These are phyloP conservation scores for Paraphoma chrysanthemicola DNA, from an alignment of 2,329 filamentous ascomycete species.

Conservation along the genomic window DNA sequence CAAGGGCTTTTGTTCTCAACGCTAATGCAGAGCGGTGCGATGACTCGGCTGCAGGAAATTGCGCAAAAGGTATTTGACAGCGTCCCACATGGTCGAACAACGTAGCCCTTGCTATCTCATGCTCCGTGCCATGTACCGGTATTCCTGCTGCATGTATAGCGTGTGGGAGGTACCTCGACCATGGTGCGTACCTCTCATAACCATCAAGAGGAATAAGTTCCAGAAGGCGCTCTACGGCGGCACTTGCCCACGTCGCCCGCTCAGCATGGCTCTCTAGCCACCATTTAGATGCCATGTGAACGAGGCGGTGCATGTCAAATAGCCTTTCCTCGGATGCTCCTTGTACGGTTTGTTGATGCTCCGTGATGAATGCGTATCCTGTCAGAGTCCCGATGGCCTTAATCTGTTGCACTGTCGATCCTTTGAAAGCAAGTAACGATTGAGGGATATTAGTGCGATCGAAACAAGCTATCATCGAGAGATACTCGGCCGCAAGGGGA, in stretches of 20 bases:
- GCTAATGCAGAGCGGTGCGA: too few species aligned
- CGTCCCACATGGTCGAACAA: neutral
- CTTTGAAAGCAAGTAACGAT: neutral
- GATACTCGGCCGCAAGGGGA: constrained; percentile 42
- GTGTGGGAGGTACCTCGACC: neutral
- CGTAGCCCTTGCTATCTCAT: neutral
- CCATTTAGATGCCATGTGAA: constrained; percentile 6
- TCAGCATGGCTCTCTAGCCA: neutral
- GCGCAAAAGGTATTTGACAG: neutral
- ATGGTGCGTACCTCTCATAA: neutral
- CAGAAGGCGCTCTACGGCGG: neutral
- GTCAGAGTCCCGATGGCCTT: constrained; percentile 6
- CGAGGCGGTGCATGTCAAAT: constrained; percentile 11
- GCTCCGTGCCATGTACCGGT: neutral
- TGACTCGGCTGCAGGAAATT: too few species aligned
- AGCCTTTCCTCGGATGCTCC: neutral
- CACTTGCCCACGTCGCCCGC: neutral
- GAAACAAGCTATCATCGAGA: constrained; percentile 7
- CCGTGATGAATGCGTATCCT: constrained; percentile 12
- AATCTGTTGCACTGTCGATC: neutral
- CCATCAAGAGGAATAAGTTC: neutral
- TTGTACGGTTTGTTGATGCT: neutral
- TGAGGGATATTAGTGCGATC: neutral
- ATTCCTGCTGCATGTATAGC: neutral
- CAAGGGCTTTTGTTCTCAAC: too few species aligned